These are phyloP conservation scores for Cystobasidium tubakii DNA, from an alignment of 768 basidiomycete genomes.

Conservation along the genomic window DNA sequence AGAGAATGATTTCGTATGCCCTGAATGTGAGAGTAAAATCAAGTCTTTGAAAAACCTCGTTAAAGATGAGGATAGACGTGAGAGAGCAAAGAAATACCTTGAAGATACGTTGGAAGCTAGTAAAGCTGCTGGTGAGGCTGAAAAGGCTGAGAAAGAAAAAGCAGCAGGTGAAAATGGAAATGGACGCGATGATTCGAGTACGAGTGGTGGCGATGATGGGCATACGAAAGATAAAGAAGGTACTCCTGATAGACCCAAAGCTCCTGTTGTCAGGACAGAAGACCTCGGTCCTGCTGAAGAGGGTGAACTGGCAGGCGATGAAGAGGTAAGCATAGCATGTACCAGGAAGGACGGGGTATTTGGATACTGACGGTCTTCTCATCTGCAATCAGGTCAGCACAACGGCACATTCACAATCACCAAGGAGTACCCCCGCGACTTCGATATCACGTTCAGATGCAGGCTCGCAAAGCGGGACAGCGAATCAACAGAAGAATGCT, in stretches of 20 bases:
- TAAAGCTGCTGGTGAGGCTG: conserved; percentile 46
- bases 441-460: conserved; percentile 1
- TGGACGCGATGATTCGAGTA: conserved; percentile 33
- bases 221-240: background rate
- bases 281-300: conserved; percentile 32
- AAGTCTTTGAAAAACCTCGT: conserved; percentile 79
- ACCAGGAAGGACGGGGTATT: background rate
- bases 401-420: background rate
- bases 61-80: conserved; percentile 71
- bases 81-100: conserved; percentile 73
- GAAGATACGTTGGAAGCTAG: conserved; percentile 54
- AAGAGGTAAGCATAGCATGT: background rate
- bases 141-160: conserved; percentile 53
- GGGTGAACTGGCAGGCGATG: conserved; percentile 23
- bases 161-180: conserved; percentile 52
- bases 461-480: background rate
- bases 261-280: background rate
- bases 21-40: conserved; percentile 79
- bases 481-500: background rate
- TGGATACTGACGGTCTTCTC: background rate
- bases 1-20: conserved; percentile 91
- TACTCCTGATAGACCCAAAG: background rate
- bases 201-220: background rate
- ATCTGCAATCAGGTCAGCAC: background rate
- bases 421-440: background rate